Base-by-base conservation (phyloP, 2,329 filamentous ascomycete species). In the Neofusicoccum umdonicola region DNA sequence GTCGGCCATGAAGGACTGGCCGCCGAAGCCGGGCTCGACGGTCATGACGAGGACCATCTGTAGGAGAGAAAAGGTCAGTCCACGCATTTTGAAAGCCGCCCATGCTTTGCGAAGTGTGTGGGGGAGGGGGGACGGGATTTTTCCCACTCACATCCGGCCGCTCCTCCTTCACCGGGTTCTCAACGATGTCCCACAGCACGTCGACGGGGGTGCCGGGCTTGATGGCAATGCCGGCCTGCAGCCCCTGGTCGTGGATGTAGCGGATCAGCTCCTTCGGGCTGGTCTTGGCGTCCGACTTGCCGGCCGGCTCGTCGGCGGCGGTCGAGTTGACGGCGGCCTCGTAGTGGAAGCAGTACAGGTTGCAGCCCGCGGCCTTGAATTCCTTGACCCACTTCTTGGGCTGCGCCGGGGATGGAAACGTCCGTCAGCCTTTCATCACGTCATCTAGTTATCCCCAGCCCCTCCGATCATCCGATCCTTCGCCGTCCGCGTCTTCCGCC, bases 321-420 rank as follows among this genome's bases (percentile, higher is more conserved):
- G 90, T 91, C 58, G 92, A 96, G 70, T 82, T 80, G 56, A 95
- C 86, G 68, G 95, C 95, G 31, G 95, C 95, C 81, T 99, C 95
- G 80, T 98, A 98, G 84, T 99, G 95, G 84, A 99, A 99, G 84
- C 95, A 98, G 84, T 99, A 99, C n/a, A 99, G 85, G 78, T 99
- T 93, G 80, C 93, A 97, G 62, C 95, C 95, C 66, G 93, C 95
- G 62, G 90, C 88, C 78, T 95, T 88, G 83, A 99, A 98, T 67
- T 96, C 92, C 75, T 91, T 91, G 72, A 97, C 93, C 95, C 95
- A 99, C 84, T 93, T 93, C 84, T 98, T 96, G 70, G 95, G 95
- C 93, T 95, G 70, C 8, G 15, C 27, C 31, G 42, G n/a, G 5
- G 13, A 19, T n/a, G 5, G 13, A 19, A 9, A 15, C 7, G 22